Percentiles rank a stretch among this genome's conserved stretches.
phyloP scores from a whole-genome alignment of 2,329 filamentous ascomycete genomes.

The Talaromyces rugulosus region DNA sequence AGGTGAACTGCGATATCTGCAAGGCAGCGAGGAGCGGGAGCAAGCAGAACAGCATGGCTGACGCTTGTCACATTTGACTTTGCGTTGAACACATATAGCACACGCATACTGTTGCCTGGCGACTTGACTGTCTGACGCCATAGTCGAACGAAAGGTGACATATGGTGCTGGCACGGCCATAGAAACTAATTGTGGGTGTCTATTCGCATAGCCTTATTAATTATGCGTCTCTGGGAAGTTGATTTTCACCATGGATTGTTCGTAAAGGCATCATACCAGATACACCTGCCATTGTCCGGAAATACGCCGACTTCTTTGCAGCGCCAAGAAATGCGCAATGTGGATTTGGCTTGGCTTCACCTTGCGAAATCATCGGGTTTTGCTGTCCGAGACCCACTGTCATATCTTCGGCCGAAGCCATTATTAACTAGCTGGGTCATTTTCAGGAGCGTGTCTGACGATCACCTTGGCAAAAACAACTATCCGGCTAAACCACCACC shows the following conservation, averaged over 20 bases:
- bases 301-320: neutral
- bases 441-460: neutral
- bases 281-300: neutral
- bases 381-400: neutral
- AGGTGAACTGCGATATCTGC: neutral
- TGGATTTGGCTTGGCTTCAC: neutral
- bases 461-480: neutral
- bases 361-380: neutral
- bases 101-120: neutral
- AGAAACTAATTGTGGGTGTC: neutral
- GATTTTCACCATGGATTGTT: neutral
- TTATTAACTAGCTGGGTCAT: neutral
- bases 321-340: neutral
- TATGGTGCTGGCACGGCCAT: neutral
- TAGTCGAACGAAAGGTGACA: neutral
- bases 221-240: neutral
- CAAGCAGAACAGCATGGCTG: slow-evolving; percentile 3
- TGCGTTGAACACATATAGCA: neutral
- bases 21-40: neutral
- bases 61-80: neutral
- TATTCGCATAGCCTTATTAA: neutral
- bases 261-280: neutral
- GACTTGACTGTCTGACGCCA: neutral
- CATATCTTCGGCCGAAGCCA: neutral
- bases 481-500: neutral